Base-by-base conservation (phyloP, 164 flowering plant species). In the Brasenia schreberi region DNA sequence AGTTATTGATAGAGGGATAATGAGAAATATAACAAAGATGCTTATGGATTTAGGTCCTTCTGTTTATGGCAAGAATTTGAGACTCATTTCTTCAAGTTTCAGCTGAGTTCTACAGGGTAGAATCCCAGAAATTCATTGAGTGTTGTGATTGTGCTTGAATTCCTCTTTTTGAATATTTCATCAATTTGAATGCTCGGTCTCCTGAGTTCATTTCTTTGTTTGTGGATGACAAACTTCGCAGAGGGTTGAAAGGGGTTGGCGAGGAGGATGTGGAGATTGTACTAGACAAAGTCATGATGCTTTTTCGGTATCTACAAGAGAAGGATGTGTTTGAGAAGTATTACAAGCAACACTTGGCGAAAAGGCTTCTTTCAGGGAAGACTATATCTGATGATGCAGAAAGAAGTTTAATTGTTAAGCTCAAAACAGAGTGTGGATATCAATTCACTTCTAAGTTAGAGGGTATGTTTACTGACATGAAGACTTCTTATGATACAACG, bases 141-240 rank as follows among this genome's bases (percentile, higher is more conserved):
- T 81, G 79, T 67, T 87, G 94, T 76, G 94, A 90, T 70, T 90
- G 96, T 78, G 90, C 68, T 71, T 93, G 69, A 93, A 86, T 75
- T 88, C 97, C 45, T 85, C 98, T 0, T 93, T 93, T 90, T 74
- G 98, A 90, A 69, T 87, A 79, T 71, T 88, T 90, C 79, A 87
- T 93, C 63, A 93, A 93, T 72, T 68, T 90, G 77, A 93, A 93
- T 69, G 67, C 85, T 4, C 84, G 92, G 67, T 87, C 92, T 45
- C 97, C 97, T 0, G 90, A 84, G 66, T 84, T 78, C 69, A 82
- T 86, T 64, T 84, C 90, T 11, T 71, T 84, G 72, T 86, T 82
- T 73, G 88, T 86, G 67, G 87, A 86, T 73, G 88, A 86, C 65
- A 86, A 86, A 59, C 80, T 86, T 4, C 81, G 90, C 18, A 84